phyloP scores from a whole-genome alignment of 1,284 basidiomycete genomes.

The Earliella scabrosa region DNA sequence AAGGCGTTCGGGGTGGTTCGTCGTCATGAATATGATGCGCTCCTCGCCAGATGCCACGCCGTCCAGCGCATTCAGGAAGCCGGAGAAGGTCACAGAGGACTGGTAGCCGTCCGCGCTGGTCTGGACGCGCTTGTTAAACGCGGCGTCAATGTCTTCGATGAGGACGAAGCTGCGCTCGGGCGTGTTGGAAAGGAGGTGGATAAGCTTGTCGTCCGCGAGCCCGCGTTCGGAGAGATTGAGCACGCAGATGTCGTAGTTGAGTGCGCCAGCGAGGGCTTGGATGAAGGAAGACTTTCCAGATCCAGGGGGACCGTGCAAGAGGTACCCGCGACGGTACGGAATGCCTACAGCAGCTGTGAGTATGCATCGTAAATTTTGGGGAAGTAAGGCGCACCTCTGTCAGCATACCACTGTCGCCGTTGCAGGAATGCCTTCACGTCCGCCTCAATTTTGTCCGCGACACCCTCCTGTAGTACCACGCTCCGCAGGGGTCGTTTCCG shows the following conservation, averaged over 20 bases:
- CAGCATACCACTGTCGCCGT: constrained; percentile 93
- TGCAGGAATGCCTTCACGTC: constrained; percentile 87
- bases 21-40: constrained; percentile 99
- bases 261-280: constrained; percentile 91
- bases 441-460: constrained; percentile 78
- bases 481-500: constrained; percentile 87
- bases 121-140: constrained; percentile 91
- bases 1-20: constrained; percentile 87
- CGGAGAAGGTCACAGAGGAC: constrained; percentile 96
- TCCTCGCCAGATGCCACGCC: constrained; percentile 97
- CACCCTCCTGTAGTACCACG: constrained; percentile 87
- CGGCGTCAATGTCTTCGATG: constrained; percentile 98
- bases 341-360: constrained; percentile 77
- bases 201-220: constrained; percentile 95
- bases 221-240: constrained; percentile 97
- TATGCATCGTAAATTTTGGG: constrained; percentile 13
- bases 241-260: constrained; percentile 96
- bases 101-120: constrained; percentile 92
- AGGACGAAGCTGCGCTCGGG: constrained; percentile 93
- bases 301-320: constrained; percentile 95
- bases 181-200: constrained; percentile 90
- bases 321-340: constrained; percentile 95
- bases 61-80: constrained; percentile 96
- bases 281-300: constrained; percentile 99
- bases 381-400: constrained; percentile 68